Conservation (phyloP, 2,329 filamentous ascomycete genomes). For the Diaporthe vexans region DNA sequence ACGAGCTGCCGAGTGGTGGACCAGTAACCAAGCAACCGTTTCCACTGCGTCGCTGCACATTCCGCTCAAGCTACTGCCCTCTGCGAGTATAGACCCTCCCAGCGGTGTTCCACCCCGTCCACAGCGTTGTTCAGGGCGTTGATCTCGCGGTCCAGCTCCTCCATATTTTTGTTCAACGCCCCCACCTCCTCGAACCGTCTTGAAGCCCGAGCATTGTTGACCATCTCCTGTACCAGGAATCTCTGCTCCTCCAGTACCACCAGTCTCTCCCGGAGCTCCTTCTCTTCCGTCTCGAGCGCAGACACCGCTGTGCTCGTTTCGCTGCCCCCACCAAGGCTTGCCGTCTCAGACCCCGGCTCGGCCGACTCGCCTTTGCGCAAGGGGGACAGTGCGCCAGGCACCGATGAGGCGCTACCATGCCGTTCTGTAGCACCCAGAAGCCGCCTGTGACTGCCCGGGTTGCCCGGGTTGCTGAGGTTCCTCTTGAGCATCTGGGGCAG, state of each 20-base stretch:
- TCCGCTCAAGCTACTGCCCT: conserved; percentile 37
- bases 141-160: conserved; percentile 87
- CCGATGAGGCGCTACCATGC: conserved; percentile 36
- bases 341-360: conserved; percentile 59
- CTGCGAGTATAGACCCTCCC: conserved; percentile 65
- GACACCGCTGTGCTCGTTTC: conserved; percentile 68
- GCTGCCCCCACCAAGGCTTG: conserved; percentile 60
- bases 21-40: not conserved
- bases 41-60: not conserved
- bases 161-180: conserved; percentile 82
- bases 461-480: conserved; percentile 50
- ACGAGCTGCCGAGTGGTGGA: not conserved
- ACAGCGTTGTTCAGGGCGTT: conserved; percentile 75
- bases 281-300: conserved; percentile 84
- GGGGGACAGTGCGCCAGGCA: conserved; percentile 51
- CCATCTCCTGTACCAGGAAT: conserved; percentile 90
- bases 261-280: conserved; percentile 81
- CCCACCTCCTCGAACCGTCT: conserved; percentile 89
- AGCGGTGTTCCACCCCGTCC: conserved; percentile 72
- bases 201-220: conserved; percentile 80
- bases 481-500: conserved; percentile 74
- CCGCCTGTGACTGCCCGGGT: conserved; percentile 46
- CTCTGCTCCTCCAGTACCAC: conserved; percentile 92
- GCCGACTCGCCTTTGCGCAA: conserved; percentile 63
- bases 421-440: conserved; percentile 45